Evolutionary conservation across 306 rosid genomes (phyloP).

Genomic region (Sicyos edulis): DNA sequence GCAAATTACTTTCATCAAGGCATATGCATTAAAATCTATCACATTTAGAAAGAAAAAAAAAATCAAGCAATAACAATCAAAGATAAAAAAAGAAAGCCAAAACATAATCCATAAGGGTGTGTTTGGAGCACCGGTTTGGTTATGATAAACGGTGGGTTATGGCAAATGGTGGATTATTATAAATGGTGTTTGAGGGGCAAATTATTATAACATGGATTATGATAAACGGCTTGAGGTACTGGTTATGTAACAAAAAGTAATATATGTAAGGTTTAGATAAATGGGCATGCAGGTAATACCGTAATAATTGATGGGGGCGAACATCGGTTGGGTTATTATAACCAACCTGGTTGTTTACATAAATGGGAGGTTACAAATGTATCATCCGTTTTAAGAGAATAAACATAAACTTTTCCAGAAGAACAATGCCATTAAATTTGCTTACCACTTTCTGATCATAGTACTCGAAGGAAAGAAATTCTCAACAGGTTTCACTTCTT

Average conservation of each 20-base stretch:
- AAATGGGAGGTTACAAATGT: neutral
- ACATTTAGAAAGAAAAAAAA: neutral
- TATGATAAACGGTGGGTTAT: too few species aligned
- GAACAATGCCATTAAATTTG: neutral
- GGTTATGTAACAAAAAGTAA: too few species aligned
- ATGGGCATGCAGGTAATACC: too few species aligned
- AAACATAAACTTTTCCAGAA: neutral
- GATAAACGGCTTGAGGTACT: too few species aligned
- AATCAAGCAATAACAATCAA: neutral
- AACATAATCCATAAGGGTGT: neutral
- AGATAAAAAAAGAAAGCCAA: neutral
- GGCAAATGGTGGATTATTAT: too few species aligned
- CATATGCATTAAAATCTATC: neutral
- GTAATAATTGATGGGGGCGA: too few species aligned
- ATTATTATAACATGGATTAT: too few species aligned
- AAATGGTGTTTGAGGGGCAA: too few species aligned
- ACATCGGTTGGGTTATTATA: too few species aligned
- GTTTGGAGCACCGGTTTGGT: too few species aligned
- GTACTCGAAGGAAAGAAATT: slow-evolving; percentile 34
- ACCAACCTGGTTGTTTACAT: too few species aligned
- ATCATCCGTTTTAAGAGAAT: neutral
- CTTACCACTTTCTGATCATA: slow-evolving; percentile 51
- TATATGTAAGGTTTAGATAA: too few species aligned
- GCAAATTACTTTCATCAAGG: neutral
- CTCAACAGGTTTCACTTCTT: slow-evolving; percentile 44